Evolutionary conservation across 768 basidiomycete species (phyloP), one percentile per base, ranked within the genome.

Genomic region (Tricholoma bakamatsutake): DNA sequence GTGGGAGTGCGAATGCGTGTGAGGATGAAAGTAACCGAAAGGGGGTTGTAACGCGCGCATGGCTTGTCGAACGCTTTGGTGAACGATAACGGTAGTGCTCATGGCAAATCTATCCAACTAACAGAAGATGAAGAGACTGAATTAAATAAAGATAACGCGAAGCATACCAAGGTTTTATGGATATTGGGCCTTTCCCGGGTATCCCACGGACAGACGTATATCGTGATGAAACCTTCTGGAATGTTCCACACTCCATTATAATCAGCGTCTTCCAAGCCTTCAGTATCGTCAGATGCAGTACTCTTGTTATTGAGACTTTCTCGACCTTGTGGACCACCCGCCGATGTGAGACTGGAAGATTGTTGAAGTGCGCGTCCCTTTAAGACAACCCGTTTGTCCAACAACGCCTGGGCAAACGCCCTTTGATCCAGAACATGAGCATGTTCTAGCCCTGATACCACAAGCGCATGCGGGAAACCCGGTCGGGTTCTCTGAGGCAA

Each of bases 21-120:
- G 65, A 42, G 61, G 53, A 30, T 64, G 58, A 1, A 62, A 46
- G 52, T 57, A 60, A 1, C 28, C 46, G 48, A 62, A 57, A 27
- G 59, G 13, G 50, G 73, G 69, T 1, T 68, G 68, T 11, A 72
- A 61, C 4, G 69, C 59, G 52, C 65, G 68, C 33, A 74, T 63
- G 7, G 72, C 73, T 34, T 71, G 68, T 31, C 73, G 74, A 17
- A 72, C 66, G 28, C 73, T 71, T 37, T 77, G 70, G 21, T 79
- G 74, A 9, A 87, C 65, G 31, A 75, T 70, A 48, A 88, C 68
- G 40, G 80, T 81, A 5, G 79, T 80, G 62, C 88, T 91, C 80
- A 93, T 84, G 2, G 88, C 77, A 65, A 93, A 92, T 62, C 79
- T 81, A 65, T 93, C 88, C 12, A 93, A 76, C 89, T 91, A 40